phyloP scores from a whole-genome alignment of 495 filamentous ascomycete genomes.

The Haplographium delicatum region DNA sequence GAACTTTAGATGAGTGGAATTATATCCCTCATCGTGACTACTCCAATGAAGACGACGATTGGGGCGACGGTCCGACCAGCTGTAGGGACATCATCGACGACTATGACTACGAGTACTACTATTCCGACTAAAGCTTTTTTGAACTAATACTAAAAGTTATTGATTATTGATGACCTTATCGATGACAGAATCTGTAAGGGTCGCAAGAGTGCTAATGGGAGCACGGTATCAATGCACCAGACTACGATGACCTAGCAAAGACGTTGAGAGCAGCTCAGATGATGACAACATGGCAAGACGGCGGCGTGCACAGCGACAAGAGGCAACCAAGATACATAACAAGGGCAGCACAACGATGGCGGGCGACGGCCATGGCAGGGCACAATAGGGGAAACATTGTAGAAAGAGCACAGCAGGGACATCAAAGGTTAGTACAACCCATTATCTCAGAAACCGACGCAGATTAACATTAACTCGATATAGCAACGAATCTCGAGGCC shows the following conservation, averaged over 20 bases:
- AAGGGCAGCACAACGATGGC: no score
- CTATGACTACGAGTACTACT: no score
- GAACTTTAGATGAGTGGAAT: not conserved
- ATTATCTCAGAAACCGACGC: no score
- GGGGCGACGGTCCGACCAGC: no score
- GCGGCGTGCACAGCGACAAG: not conserved
- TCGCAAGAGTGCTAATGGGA: slow-evolving; percentile 1
- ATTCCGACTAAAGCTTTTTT: no score
- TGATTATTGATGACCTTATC: slow-evolving; percentile 10
- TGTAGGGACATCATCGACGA: no score
- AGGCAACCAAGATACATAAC: not conserved
- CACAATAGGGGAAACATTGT: no score
- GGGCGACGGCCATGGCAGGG: no score
- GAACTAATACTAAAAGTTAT: no score
- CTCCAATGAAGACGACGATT: slow-evolving; percentile 4
- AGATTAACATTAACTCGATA: no score
- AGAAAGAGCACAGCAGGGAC: no score
- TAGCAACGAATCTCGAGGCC: slow-evolving; percentile 8
- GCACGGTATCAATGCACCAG: slow-evolving; percentile 7
- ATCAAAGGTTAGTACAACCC: no score
- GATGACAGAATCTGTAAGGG: slow-evolving; percentile 9
- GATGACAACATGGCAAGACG: not conserved
- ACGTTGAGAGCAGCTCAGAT: not conserved
- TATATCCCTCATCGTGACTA: slow-evolving; percentile 5
- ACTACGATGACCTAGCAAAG: slow-evolving; percentile 4